A percentile compares a stretch with the other conserved stretches of the same genome.
These are phyloP conservation scores for Psidium friedrichsthalianum DNA, from an alignment of 345 rosid genomes.

Conservation along the genomic window DNA sequence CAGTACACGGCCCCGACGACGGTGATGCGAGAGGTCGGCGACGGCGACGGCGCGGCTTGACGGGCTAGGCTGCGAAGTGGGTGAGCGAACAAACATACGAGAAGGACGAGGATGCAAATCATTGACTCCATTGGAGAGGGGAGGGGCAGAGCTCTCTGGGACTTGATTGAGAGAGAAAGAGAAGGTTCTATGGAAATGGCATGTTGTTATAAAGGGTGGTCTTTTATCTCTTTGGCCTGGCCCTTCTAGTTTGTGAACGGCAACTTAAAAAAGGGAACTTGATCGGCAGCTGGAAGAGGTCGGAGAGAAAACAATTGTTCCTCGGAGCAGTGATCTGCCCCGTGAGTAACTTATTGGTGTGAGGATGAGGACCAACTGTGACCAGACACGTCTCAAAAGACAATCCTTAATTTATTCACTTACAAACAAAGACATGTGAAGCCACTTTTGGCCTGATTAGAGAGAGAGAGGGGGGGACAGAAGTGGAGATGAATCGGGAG, in stretches of 20 bases:
- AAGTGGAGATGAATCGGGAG: conserved; percentile 1
- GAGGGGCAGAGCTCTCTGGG: not conserved
- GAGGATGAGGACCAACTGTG: conserved; percentile 26
- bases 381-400: not conserved
- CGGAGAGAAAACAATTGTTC: not conserved
- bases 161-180: not conserved
- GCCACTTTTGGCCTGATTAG: conserved; percentile 21
- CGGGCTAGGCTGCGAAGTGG: conserved; percentile 7
- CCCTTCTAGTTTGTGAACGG: not conserved
- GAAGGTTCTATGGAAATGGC: conserved; percentile 23
- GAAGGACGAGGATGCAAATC: conserved; percentile 19
- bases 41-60: not conserved
- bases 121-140: not conserved
- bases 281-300: not conserved
- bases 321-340: conserved; percentile 20
- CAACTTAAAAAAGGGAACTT: not conserved
- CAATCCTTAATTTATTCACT: conserved; percentile 31
- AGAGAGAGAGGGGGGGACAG: not conserved
- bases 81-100: conserved; percentile 22
- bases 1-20: conserved; percentile 77
- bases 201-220: not conserved
- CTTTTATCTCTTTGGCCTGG: not conserved
- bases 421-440: conserved; percentile 91
- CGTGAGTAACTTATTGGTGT: conserved; percentile 48
- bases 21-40: conserved; percentile 44